A percentile compares a stretch with the other conserved stretches of the same genome.
phyloP scores from a whole-genome alignment of 495 filamentous ascomycete species.

The Ramalina intermedia region DNA sequence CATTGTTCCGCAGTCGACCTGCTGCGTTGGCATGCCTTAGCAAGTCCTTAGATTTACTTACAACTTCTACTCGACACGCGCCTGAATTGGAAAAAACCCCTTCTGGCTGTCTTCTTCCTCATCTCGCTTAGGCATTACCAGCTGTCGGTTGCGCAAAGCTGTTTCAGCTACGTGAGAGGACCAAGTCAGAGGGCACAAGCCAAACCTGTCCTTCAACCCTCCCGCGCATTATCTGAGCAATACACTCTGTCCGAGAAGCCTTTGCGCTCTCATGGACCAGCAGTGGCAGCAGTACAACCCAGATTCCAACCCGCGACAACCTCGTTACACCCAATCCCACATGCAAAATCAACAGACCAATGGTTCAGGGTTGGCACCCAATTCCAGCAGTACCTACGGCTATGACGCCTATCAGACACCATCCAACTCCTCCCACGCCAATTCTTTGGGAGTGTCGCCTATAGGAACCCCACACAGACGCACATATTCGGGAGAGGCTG shows the following conservation, averaged over 20 bases:
- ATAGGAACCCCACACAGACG: constrained; percentile 49
- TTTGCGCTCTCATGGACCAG: constrained; percentile 28
- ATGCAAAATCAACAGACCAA: constrained; percentile 11
- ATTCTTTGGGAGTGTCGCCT: constrained; percentile 48
- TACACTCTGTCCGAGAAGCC: neutral
- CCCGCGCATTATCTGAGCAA: too few species aligned
- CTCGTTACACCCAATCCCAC: constrained; percentile 11
- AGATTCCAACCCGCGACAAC: constrained; percentile 13
- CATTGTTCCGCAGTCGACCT: neutral
- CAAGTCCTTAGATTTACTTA: neutral
- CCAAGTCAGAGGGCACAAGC: too few species aligned
- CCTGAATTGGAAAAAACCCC: neutral
- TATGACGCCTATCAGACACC: constrained; percentile 59
- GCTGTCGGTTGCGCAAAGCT: neutral
- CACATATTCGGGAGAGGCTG: constrained; percentile 57
- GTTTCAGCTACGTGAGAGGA: neutral
- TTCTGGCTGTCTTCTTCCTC: neutral
- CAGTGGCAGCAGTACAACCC: constrained; percentile 41
- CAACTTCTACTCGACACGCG: neutral
- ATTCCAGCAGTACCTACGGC: constrained; percentile 43
- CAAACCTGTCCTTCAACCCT: too few species aligned
- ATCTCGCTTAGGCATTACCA: neutral
- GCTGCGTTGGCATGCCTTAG: constrained; percentile 4
- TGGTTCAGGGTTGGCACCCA: constrained; percentile 21
- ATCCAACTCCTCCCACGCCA: constrained; percentile 37